Conservation (phyloP, 179 eudicot species). For the Corrigiola litoralis region DNA sequence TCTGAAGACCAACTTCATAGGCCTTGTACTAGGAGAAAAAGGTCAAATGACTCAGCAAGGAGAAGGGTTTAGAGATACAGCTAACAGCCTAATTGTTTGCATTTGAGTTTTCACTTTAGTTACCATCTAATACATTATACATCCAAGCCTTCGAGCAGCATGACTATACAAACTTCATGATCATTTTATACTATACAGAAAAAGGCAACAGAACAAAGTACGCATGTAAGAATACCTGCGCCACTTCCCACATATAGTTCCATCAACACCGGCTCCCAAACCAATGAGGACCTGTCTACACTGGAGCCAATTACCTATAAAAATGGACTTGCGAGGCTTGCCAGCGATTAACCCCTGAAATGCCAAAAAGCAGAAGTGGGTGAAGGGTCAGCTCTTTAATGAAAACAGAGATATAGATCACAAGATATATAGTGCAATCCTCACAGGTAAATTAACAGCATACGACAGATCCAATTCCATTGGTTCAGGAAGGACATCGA, state of each 20-base stretch:
- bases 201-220: neutral
- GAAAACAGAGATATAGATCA: neutral
- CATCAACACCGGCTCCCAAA: slow-evolving; percentile 55
- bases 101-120: neutral
- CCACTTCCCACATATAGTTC: slow-evolving; percentile 91
- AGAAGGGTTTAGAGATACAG: neutral
- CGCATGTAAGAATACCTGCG: slow-evolving; percentile 59
- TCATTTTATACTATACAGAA: neutral
- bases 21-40: neutral
- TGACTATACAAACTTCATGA: neutral
- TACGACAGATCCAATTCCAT: slow-evolving; percentile 38
- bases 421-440: slow-evolving; percentile 17
- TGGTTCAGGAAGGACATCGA: slow-evolving; percentile 37
- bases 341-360: slow-evolving; percentile 35
- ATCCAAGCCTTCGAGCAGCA: neutral
- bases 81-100: neutral
- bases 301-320: slow-evolving; percentile 93
- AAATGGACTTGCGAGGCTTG: slow-evolving; percentile 41
- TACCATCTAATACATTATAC: neutral
- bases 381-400: slow-evolving; percentile 1
- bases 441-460: slow-evolving; percentile 41
- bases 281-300: slow-evolving; percentile 63
- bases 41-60: neutral
- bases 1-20: neutral
- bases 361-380: neutral